Conservation (phyloP, 1,284 basidiomycete genomes). For the Caloboletus firmus region DNA sequence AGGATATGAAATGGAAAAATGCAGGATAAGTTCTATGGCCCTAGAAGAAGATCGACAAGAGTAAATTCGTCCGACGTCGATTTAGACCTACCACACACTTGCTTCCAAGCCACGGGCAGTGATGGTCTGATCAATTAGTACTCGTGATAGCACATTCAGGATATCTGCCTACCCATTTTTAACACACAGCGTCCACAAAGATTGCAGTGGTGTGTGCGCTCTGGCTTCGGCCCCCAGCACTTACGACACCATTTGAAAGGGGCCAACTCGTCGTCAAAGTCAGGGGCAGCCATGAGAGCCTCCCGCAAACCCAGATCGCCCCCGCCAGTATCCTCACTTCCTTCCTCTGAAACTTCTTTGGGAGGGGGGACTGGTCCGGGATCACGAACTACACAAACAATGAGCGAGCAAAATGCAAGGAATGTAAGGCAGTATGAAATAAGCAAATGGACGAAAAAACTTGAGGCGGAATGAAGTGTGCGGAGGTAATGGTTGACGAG, state of each 20-base stretch:
- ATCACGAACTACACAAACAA: slow-evolving; percentile 68
- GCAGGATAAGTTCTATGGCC: slow-evolving; percentile 85
- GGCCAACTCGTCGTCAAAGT: slow-evolving; percentile 49
- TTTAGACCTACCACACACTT: slow-evolving; percentile 68
- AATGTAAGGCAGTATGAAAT: slow-evolving; percentile 64
- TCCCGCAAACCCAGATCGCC: slow-evolving; percentile 58
- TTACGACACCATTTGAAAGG: slow-evolving; percentile 73
- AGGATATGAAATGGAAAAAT: slow-evolving; percentile 80
- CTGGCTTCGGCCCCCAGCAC: slow-evolving; percentile 79
- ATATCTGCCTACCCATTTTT: slow-evolving; percentile 69
- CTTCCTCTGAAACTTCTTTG: slow-evolving; percentile 33
- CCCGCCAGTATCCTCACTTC: slow-evolving; percentile 31
- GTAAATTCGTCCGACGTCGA: not conserved
- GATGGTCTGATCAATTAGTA: slow-evolving; percentile 62
- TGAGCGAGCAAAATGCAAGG: slow-evolving; percentile 66
- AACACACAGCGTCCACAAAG: slow-evolving; percentile 77
- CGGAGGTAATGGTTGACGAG: slow-evolving; percentile 65
- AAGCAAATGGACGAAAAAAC: slow-evolving; percentile 54
- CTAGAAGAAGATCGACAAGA: slow-evolving; percentile 37
- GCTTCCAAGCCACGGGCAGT: slow-evolving; percentile 83
- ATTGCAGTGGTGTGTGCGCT: slow-evolving; percentile 81
- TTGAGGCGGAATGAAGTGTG: slow-evolving; percentile 46
- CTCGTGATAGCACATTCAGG: slow-evolving; percentile 8
- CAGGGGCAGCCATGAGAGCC: slow-evolving; percentile 52
- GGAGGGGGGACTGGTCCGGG: slow-evolving; percentile 59